Conservation (phyloP, 257 asterid species). For the Solanum tarapatanum region DNA sequence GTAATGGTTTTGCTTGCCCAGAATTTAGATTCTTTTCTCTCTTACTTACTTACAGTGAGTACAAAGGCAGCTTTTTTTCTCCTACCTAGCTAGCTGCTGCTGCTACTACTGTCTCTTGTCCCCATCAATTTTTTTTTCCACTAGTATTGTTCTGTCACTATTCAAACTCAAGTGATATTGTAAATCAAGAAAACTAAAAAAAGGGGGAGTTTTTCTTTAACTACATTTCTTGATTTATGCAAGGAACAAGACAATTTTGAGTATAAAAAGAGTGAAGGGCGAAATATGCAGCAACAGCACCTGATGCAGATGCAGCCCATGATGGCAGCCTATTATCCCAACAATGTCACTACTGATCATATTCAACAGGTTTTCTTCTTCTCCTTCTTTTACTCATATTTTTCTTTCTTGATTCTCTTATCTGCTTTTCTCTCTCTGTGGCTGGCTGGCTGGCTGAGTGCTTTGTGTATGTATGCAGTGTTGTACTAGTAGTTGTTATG, state of each 20-base stretch:
- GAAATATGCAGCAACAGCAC: conserved; percentile 63
- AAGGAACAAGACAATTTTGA: background rate
- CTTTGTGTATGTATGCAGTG: background rate
- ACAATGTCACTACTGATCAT: conserved; percentile 96
- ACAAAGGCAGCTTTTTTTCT: background rate
- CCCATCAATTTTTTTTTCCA: background rate
- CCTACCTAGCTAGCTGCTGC: background rate
- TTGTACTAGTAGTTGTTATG: background rate
- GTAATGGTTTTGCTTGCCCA: background rate
- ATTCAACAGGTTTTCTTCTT: conserved; percentile 74
- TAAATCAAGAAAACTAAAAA: conserved; percentile 5
- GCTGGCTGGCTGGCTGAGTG: background rate
- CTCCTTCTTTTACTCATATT: background rate
- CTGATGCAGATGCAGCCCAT: conserved; percentile 99
- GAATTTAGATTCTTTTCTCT: background rate
- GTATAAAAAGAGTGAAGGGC: background rate
- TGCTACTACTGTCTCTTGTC: conserved; percentile 3
- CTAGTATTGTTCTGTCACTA: background rate
- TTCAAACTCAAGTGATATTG: conserved; percentile 14
- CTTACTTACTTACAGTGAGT: background rate
- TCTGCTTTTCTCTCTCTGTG: background rate
- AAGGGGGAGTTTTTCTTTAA: background rate
- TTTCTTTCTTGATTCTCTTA: background rate
- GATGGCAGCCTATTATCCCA: conserved; percentile 97
- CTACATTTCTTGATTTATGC: background rate